Conservation (phyloP, 306 rosid species). For the Casuarina equisetifolia region DNA sequence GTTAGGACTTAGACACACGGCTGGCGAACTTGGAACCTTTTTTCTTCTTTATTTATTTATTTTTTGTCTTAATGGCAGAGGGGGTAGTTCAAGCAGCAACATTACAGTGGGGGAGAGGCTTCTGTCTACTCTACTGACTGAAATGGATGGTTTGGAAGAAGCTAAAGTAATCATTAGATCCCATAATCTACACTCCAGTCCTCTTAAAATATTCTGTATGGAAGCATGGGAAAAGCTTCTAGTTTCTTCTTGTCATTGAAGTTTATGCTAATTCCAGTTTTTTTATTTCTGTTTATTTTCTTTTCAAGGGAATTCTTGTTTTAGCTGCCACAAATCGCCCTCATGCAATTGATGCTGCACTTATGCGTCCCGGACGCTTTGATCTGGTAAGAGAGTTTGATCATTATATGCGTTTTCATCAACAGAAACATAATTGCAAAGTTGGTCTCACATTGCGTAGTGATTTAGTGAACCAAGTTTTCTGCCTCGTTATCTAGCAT, state of each 20-base stretch:
- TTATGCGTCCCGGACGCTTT: conserved; percentile 93
- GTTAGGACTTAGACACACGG: not conserved
- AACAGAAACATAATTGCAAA: not conserved
- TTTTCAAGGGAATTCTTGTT: conserved; percentile 79
- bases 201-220: conserved; percentile 7
- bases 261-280: not conserved
- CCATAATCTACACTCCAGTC: conserved; percentile 14
- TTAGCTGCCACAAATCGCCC: conserved; percentile 98
- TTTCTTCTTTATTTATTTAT: conserved; percentile 10
- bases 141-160: conserved; percentile 96
- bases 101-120: conserved; percentile 78
- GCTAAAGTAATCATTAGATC: conserved; percentile 57
- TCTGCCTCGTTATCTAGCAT: too few species aligned
- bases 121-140: conserved; percentile 85
- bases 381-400: conserved; percentile 56
- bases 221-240: conserved; percentile 17
- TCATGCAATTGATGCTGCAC: conserved; percentile 82
- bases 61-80: conserved; percentile 46
- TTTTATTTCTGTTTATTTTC: not conserved
- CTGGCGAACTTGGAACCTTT: not conserved
- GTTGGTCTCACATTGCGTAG: not conserved
- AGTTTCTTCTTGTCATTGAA: conserved; percentile 13
- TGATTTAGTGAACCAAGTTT: not conserved
- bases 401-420: not conserved
- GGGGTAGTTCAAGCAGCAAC: conserved; percentile 72